Conservation (phyloP, 805 yeast genomes). For the Yamadazyma tumulicola region DNA sequence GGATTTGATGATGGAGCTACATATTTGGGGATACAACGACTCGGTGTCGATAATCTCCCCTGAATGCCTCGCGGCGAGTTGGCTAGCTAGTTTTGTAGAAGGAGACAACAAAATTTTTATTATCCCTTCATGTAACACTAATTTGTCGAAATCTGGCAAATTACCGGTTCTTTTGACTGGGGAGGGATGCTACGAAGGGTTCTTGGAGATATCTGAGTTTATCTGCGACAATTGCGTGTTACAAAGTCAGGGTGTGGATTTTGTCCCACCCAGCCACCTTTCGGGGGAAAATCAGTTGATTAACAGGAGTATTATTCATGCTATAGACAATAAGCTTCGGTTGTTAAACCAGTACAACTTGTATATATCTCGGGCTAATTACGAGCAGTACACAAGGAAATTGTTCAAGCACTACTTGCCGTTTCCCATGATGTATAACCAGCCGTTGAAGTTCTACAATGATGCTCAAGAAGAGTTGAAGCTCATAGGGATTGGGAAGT, state of each 20-base stretch:
- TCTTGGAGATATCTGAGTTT: slow-evolving; percentile 12
- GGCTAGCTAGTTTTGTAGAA: slow-evolving; percentile 33
- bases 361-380: slow-evolving; percentile 46
- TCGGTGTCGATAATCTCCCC: slow-evolving; percentile 47
- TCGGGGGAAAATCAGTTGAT: slow-evolving; percentile 29
- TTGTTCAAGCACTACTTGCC: slow-evolving; percentile 52
- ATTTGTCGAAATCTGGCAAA: slow-evolving; percentile 44
- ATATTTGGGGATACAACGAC: slow-evolving; percentile 51
- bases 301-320: slow-evolving; percentile 43
- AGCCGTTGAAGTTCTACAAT: slow-evolving; percentile 48
- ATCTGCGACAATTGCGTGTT: background rate
- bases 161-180: slow-evolving; percentile 44
- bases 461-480: slow-evolving; percentile 33
- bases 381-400: slow-evolving; percentile 56
- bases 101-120: slow-evolving; percentile 21
- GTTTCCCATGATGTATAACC: slow-evolving; percentile 73
- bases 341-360: slow-evolving; percentile 55
- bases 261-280: slow-evolving; percentile 1
- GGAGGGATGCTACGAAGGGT: slow-evolving; percentile 17
- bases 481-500: slow-evolving; percentile 26
- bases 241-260: background rate
- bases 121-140: slow-evolving; percentile 57
- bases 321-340: slow-evolving; percentile 38
- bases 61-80: slow-evolving; percentile 46
- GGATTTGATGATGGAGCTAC: slow-evolving; percentile 29